Conservation (phyloP, 345 rosid genomes). For the Salix purpurea region DNA sequence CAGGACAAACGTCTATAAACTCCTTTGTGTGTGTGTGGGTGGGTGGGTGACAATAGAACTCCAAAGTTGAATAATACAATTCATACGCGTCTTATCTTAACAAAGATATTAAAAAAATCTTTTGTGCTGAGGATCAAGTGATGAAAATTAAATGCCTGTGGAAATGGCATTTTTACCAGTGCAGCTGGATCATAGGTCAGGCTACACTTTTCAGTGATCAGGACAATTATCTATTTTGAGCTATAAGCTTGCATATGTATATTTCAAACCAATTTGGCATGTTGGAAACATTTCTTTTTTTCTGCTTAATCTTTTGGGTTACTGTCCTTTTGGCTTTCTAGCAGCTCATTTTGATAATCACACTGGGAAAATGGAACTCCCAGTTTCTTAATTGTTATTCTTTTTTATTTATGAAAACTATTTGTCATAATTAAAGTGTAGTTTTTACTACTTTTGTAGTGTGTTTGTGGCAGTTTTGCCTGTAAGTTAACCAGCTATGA, state of each 20-base stretch:
- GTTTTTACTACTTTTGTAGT: background rate
- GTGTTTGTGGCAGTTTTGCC: background rate
- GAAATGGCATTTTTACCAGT: constrained; percentile 49
- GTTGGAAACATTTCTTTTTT: background rate
- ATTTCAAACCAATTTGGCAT: background rate
- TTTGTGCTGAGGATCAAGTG: constrained; percentile 39
- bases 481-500: background rate
- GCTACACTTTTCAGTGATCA: constrained; percentile 46
- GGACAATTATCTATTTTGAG: constrained; percentile 29
- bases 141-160: constrained; percentile 41
- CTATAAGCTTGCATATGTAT: background rate
- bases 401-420: background rate
- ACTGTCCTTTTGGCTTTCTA: constrained; percentile 6
- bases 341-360: background rate
- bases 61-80: no score
- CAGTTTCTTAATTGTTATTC: constrained; percentile 9
- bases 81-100: no score
- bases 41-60: no score
- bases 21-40: no score
- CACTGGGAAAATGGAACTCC: constrained; percentile 5
- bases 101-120: constrained; percentile 8
- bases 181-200: constrained; percentile 42
- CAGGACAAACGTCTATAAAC: no score
- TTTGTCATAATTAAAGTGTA: background rate
- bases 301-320: constrained; percentile 16